Percentiles rank a stretch among this genome's conserved stretches.
Conservation (phyloP, 1,139 yeast genomes). For the Petasospora rhodanensis region DNA sequence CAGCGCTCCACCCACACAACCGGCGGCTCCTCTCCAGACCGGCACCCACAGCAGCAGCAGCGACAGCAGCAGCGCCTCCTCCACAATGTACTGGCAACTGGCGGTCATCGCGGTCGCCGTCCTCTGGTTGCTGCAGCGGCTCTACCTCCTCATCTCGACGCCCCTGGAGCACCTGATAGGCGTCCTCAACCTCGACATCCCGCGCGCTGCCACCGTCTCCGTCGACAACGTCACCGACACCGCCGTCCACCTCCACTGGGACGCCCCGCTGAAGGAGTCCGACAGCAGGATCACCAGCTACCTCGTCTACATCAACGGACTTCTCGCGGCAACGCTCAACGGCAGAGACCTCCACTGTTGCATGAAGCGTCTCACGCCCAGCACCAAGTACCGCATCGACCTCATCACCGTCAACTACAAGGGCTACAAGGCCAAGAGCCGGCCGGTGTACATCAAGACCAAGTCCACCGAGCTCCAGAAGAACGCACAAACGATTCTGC, state of each 20-base stretch:
- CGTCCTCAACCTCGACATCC: slow-evolving; percentile 49
- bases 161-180: slow-evolving; percentile 49
- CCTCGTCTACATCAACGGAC: slow-evolving; percentile 44
- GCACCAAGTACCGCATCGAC: slow-evolving; percentile 49
- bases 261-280: slow-evolving; percentile 19
- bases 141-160: slow-evolving; percentile 34
- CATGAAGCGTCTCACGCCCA: slow-evolving; percentile 41
- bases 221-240: slow-evolving; percentile 49
- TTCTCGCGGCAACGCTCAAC: slow-evolving; percentile 25
- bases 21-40: background rate
- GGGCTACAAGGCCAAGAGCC: slow-evolving; percentile 42
- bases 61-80: background rate
- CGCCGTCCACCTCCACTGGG: slow-evolving; percentile 56
- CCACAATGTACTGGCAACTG: slow-evolving; percentile 20
- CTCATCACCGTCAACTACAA: slow-evolving; percentile 47
- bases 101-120: slow-evolving; percentile 15
- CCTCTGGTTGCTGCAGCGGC: slow-evolving; percentile 21
- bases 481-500: slow-evolving; percentile 11
- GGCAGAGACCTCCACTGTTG: slow-evolving; percentile 33
- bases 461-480: slow-evolving; percentile 21
- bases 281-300: slow-evolving; percentile 24
- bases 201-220: slow-evolving; percentile 52
- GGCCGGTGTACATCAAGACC: slow-evolving; percentile 42
- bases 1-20: no score
- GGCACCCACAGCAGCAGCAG: no score